phyloP scores from a whole-genome alignment of 2,329 filamentous ascomycete genomes.

The Diaporthe ilicicola region DNA sequence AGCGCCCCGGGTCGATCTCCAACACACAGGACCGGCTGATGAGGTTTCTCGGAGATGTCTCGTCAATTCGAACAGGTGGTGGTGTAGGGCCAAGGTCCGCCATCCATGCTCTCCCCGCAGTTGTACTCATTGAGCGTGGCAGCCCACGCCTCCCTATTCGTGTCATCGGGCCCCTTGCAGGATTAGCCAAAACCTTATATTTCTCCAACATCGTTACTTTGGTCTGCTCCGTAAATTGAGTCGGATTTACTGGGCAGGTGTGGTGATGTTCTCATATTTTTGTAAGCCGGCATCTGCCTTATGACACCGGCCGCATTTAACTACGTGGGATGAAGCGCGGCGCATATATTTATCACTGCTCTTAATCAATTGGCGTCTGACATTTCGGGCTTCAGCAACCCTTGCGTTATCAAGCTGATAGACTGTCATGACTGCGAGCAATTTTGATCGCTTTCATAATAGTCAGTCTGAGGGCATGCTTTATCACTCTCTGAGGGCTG shows the following conservation, averaged over 20 bases:
- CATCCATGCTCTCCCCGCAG: constrained; percentile 22
- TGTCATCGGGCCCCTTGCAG: constrained; percentile 1
- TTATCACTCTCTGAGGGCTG: too few relatives aligned
- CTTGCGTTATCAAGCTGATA: too few relatives aligned
- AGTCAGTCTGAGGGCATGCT: too few relatives aligned
- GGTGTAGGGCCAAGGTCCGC: constrained; percentile 1
- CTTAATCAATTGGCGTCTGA: too few relatives aligned
- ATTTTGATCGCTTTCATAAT: too few relatives aligned
- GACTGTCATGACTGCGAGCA: too few relatives aligned
- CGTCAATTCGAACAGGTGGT: constrained; percentile 13
- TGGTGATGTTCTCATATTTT: neutral
- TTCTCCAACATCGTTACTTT: neutral
- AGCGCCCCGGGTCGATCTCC: constrained; percentile 4
- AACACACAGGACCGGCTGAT: neutral
- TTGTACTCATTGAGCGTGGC: neutral
- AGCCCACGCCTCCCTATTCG: neutral
- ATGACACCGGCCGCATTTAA: neutral
- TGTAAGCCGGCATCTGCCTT: neutral
- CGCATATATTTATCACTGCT: too few relatives aligned
- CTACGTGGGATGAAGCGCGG: too few relatives aligned
- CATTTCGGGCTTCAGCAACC: too few relatives aligned
- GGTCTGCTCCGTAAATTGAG: neutral
- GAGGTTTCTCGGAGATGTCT: constrained; percentile 19
- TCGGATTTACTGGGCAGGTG: neutral
- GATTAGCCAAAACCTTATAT: constrained; percentile 17